Evolutionary conservation across 768 basidiomycete species (phyloP), one percentile per base, ranked within the genome.

Genomic region (Lactarius hengduanensis): DNA sequence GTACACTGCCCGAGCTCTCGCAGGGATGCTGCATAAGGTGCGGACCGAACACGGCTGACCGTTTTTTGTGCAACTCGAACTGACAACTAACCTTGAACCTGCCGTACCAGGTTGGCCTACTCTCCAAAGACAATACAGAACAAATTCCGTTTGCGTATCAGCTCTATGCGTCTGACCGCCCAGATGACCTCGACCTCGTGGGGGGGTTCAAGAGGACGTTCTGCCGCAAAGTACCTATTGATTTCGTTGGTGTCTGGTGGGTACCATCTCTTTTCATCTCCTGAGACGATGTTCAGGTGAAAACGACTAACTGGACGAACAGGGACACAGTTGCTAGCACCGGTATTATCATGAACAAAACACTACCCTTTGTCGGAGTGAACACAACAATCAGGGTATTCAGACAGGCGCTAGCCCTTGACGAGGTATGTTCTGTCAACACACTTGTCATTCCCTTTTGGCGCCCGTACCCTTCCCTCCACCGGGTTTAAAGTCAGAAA

Each of bases 311-410:
- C 50, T 47, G 15, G 10, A 15, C 38, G 38, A 5, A 47, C 62
- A 84, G 90, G 91, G 91, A 94, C 66, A 94, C 91, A 0, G 91
- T 94, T 3, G 79, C 87, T 8, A 89, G 89, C 61, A 90, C 90
- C 26, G 92, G 92, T 0, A 70, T 89, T 1, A 64, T 93, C 20
- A 76, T 80, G 76, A 77, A 81, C 3, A 79, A 82, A 11, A 81
- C 78, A 1, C 76, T 93, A 32, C 92, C 92, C 0, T 93, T 91
- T 69, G 86, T 87, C 0, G 79, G 79, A 55, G 80, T 82, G 20
- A 89, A 91, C 71, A 78, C 76, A 26, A 80, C 81, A 16, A 87
- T 93, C 73, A 86, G 81, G 77, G 83, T 81, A 3, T 92, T 93
- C 75, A 80, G 92, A 18, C 92, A 94, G 57, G 92, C 91, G 0